These are phyloP conservation scores for Lycium barbarum DNA, from an alignment of 257 asterid genomes.

Conservation along the genomic window DNA sequence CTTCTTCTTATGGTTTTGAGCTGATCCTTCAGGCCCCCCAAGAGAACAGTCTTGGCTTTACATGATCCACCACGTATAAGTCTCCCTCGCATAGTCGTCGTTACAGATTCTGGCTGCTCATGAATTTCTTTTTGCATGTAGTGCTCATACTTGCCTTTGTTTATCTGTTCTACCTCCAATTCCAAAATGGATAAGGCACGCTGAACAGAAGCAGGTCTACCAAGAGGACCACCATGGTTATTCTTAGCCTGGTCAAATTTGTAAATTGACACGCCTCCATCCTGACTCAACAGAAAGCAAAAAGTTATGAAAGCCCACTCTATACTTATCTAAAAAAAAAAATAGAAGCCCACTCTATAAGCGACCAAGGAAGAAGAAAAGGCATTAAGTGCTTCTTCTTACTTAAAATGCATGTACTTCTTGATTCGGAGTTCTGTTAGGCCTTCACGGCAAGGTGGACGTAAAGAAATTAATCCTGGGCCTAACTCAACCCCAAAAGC, in stretches of 20 bases:
- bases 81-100: constrained; percentile 97
- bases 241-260: constrained; percentile 72
- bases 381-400: not conserved
- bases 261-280: constrained; percentile 88
- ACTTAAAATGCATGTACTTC: not conserved
- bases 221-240: constrained; percentile 54
- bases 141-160: constrained; percentile 92
- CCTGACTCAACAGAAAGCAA: constrained; percentile 55
- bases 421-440: not conserved
- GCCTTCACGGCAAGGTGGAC: constrained; percentile 14
- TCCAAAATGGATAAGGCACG: constrained; percentile 93
- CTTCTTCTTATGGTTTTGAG: constrained; percentile 93
- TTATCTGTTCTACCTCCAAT: constrained; percentile 98
- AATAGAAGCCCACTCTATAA: constrained; percentile 2
- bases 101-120: constrained; percentile 94
- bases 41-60: constrained; percentile 86
- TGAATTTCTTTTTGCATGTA: constrained; percentile 99
- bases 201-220: constrained; percentile 85
- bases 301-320: constrained; percentile 5
- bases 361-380: not conserved
- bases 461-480: no score
- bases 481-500: no score
- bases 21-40: constrained; percentile 97
- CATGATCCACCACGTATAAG: constrained; percentile 92
- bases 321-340: not conserved